Conservation (phyloP, 129 eudicot species). For the Lonicera japonica region DNA sequence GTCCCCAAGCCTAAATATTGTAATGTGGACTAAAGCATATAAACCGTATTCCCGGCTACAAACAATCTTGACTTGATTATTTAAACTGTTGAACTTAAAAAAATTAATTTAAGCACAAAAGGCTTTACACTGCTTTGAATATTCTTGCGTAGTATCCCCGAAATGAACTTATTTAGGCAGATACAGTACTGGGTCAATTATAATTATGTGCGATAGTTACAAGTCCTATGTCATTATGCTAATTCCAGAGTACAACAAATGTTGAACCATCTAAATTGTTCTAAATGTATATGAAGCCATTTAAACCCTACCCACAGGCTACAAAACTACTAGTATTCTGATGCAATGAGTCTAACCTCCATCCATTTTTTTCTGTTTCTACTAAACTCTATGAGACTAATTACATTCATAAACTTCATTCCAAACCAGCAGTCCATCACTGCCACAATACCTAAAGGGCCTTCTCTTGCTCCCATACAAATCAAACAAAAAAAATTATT, state of each 20-base stretch:
- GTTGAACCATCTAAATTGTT: no score
- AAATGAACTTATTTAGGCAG: neutral
- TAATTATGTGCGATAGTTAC: no score
- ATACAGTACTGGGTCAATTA: neutral
- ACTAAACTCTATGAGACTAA: neutral
- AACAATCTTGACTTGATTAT: no score
- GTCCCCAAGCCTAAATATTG: neutral
- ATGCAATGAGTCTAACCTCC: no score
- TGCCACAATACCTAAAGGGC: neutral
- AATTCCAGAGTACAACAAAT: no score
- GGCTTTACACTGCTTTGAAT: neutral
- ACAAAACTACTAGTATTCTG: no score
- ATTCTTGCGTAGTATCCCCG: neutral
- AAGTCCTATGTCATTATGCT: neutral
- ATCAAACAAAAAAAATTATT: no score
- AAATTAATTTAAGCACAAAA: neutral
- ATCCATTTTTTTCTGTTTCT: neutral
- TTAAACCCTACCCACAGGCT: neutral
- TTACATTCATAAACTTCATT: neutral
- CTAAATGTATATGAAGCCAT: neutral
- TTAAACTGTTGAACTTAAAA: neutral
- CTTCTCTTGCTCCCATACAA: neutral
- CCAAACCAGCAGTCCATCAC: neutral
- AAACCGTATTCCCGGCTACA: neutral
- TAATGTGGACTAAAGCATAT: neutral